These are phyloP conservation scores for Mallotus repandus DNA, from an alignment of 441 rosid species.

Conservation along the genomic window DNA sequence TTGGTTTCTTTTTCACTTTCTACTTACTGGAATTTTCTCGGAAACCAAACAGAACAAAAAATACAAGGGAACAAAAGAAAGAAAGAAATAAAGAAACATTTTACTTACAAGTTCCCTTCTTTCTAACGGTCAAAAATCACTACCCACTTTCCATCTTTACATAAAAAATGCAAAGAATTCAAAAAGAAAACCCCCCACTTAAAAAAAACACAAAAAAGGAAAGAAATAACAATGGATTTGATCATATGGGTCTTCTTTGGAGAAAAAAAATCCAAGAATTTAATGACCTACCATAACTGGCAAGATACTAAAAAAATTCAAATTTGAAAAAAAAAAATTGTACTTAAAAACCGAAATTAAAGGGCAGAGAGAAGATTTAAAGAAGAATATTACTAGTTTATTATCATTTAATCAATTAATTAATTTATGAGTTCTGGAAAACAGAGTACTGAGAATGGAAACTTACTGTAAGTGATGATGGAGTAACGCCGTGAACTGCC, in stretches of 20 bases:
- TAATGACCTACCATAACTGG: slow-evolving; percentile 18
- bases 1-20: slow-evolving; percentile 5
- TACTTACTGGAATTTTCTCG: slow-evolving; percentile 29
- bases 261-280: background rate
- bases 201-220: background rate
- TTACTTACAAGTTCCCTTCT: slow-evolving; percentile 8
- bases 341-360: background rate
- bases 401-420: background rate
- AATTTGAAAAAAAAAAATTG: slow-evolving; percentile 6
- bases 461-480: slow-evolving; percentile 4
- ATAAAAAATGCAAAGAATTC: background rate
- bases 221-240: background rate
- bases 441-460: background rate
- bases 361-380: background rate
- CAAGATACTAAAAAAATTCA: slow-evolving; percentile 12
- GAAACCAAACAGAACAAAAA: slow-evolving; percentile 33
- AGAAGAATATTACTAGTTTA: too few relatives aligned
- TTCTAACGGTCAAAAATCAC: slow-evolving; percentile 16
- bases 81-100: slow-evolving; percentile 2
- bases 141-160: too few relatives aligned
- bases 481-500: slow-evolving; percentile 39
- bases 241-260: background rate
- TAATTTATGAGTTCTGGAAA: background rate
- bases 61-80: background rate
- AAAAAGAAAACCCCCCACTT: slow-evolving; percentile 1